Conservation (phyloP, 2,329 filamentous ascomycete genomes). For the Ophiostoma sp. region DNA sequence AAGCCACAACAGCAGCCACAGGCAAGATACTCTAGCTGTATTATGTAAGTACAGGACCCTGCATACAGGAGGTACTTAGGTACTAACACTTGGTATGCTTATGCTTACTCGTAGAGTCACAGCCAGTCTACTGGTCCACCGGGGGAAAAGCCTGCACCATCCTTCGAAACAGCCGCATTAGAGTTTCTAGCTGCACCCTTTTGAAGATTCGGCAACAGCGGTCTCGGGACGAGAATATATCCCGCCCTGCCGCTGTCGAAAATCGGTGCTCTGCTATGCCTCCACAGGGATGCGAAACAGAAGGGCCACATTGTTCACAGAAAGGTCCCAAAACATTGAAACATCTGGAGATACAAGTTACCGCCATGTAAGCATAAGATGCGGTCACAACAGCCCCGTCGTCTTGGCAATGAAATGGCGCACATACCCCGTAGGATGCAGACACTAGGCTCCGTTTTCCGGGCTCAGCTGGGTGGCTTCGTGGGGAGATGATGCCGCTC, state of each 20-base stretch:
- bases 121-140: too few species aligned
- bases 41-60: neutral
- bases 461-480: neutral
- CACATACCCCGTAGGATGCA: neutral
- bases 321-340: too few species aligned
- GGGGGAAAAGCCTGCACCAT: too few species aligned
- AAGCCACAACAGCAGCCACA: constrained; percentile 1
- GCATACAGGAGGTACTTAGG: neutral
- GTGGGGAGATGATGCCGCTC: neutral
- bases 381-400: neutral
- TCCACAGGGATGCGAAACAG: neutral
- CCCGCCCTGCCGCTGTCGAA: neutral
- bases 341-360: neutral
- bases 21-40: neutral
- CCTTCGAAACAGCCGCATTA: neutral
- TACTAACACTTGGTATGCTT: neutral
- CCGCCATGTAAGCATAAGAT: neutral
- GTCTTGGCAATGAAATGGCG: neutral
- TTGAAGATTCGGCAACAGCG: neutral
- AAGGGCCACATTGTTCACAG: neutral
- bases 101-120: neutral
- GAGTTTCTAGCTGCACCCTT: neutral
- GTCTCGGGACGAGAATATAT: neutral
- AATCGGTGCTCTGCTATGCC: neutral
- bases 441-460: neutral